Conservation (phyloP, 2,329 filamentous ascomycete species). For the Trichophyton rubrum region DNA sequence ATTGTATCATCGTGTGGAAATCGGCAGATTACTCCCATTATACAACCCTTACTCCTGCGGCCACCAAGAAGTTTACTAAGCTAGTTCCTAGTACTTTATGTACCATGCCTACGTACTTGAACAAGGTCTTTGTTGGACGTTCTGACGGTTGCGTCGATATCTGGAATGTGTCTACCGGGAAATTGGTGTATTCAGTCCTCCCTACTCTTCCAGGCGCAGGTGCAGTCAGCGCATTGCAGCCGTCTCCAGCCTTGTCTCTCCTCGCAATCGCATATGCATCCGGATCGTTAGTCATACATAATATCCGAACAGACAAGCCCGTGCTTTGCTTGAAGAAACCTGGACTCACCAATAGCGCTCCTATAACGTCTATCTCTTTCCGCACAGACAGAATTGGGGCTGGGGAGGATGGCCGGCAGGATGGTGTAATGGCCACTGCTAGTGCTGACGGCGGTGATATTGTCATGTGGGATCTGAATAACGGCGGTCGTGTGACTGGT, state of each 20-base stretch:
- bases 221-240: slow-evolving; percentile 73
- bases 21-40: slow-evolving; percentile 74
- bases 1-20: slow-evolving; percentile 81
- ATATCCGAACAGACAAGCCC: slow-evolving; percentile 65
- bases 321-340: slow-evolving; percentile 58
- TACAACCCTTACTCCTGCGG: slow-evolving; percentile 58
- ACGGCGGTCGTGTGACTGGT: slow-evolving; percentile 73
- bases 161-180: slow-evolving; percentile 89
- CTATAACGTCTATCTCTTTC: slow-evolving; percentile 76
- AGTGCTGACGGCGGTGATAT: slow-evolving; percentile 71
- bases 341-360: slow-evolving; percentile 42
- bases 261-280: slow-evolving; percentile 78
- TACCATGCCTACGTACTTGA: slow-evolving; percentile 87
- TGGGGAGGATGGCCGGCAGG: slow-evolving; percentile 68
- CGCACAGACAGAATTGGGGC: slow-evolving; percentile 80
- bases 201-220: slow-evolving; percentile 62
- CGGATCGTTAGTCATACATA: slow-evolving; percentile 66
- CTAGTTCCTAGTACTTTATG: slow-evolving; percentile 66
- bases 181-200: slow-evolving; percentile 79
- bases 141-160: slow-evolving; percentile 86
- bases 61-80: slow-evolving; percentile 45
- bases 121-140: slow-evolving; percentile 86
- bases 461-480: slow-evolving; percentile 91
- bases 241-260: slow-evolving; percentile 70
- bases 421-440: slow-evolving; percentile 89